Evolutionary conservation across 2,329 filamentous ascomycete species (phyloP).

Genomic region (Sarocladium brachiariae): DNA sequence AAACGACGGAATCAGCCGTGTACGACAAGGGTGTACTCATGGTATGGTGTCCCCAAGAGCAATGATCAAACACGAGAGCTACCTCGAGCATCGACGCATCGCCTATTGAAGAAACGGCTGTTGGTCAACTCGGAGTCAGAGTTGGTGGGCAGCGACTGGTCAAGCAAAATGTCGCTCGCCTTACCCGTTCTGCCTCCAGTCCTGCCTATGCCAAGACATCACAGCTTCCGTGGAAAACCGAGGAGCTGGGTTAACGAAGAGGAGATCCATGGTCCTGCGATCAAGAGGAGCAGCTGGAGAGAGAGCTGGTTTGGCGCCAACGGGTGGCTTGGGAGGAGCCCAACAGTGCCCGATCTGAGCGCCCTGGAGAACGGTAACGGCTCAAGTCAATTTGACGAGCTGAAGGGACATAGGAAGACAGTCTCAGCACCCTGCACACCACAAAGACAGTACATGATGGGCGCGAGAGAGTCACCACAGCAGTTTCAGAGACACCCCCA

Average conservation of each 20-base stretch:
- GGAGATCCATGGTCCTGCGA: slow-evolving; percentile 39
- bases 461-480: not conserved
- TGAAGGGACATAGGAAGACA: not conserved
- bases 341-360: slow-evolving; percentile 30
- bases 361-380: slow-evolving; percentile 18
- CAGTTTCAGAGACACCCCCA: not conserved
- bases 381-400: not conserved
- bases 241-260: slow-evolving; percentile 45
- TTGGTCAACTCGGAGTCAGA: slow-evolving; percentile 16
- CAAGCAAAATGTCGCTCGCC: slow-evolving; percentile 10
- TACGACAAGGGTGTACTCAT: slow-evolving; percentile 22
- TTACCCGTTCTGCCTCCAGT: slow-evolving; percentile 11
- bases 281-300: slow-evolving; percentile 25
- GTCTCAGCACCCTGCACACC: slow-evolving; percentile 7
- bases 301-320: slow-evolving; percentile 14
- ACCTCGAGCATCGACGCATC: slow-evolving; percentile 18
- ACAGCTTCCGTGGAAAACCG: slow-evolving; percentile 15
- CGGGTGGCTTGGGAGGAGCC: slow-evolving; percentile 26
- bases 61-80: slow-evolving; percentile 14
- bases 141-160: slow-evolving; percentile 18
- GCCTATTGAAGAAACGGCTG: slow-evolving; percentile 25
- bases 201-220: not conserved
- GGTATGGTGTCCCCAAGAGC: not conserved
- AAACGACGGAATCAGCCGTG: slow-evolving; percentile 16
- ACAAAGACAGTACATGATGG: not conserved